A percentile compares a stretch with the other conserved stretches of the same genome.
Evolutionary conservation across 1,284 basidiomycete genomes (phyloP).

Genomic region (Ustanciosporium gigantosporum): DNA sequence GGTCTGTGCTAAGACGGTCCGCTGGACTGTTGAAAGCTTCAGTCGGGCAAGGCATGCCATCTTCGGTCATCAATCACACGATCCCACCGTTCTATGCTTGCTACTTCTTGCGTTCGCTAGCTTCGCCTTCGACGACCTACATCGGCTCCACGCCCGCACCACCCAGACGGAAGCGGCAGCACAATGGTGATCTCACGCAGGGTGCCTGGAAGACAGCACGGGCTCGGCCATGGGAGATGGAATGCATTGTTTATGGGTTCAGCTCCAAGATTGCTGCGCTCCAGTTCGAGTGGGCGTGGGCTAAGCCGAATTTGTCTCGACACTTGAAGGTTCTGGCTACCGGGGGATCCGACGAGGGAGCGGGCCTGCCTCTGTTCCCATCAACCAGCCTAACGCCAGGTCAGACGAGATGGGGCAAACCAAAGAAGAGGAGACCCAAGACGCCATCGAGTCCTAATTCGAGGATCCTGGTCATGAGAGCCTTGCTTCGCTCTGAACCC

Average conservation of each 20-base stretch:
- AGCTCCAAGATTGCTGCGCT: constrained; percentile 81
- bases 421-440: constrained; percentile 10
- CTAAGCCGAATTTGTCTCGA: constrained; percentile 68
- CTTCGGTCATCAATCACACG: constrained; percentile 65
- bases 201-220: constrained; percentile 76
- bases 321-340: constrained; percentile 58
- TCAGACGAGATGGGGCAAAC: constrained; percentile 16
- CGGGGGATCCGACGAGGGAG: neutral
- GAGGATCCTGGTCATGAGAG: constrained; percentile 56
- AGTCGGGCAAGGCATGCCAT: too few species aligned
- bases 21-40: too few species aligned
- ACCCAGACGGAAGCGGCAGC: constrained; percentile 76
- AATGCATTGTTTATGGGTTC: constrained; percentile 84
- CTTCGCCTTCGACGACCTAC: constrained; percentile 65
- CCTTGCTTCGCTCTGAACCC: constrained; percentile 52
- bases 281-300: constrained; percentile 91
- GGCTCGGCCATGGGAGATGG: constrained; percentile 83
- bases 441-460: constrained; percentile 41
- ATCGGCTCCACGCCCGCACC: constrained; percentile 83
- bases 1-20: too few species aligned
- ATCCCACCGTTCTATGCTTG: constrained; percentile 84
- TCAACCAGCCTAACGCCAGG: constrained; percentile 25
- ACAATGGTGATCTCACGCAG: constrained; percentile 77
- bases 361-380: constrained; percentile 37
- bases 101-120: constrained; percentile 72